phyloP scores from a whole-genome alignment of 2,329 filamentous ascomycete genomes.

The Neospermospora avenae region DNA sequence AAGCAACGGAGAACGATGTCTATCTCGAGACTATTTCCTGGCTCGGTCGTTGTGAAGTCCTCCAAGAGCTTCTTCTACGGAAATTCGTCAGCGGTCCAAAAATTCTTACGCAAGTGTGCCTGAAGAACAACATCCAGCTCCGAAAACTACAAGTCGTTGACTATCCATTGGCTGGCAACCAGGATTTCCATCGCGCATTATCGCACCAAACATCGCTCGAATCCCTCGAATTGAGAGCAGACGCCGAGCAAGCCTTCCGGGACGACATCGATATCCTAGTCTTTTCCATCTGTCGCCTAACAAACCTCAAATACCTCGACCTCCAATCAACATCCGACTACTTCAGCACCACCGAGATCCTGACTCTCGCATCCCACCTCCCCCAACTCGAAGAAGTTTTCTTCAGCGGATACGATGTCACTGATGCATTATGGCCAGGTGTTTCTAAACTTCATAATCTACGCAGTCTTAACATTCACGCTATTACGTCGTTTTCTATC shows the following conservation, averaged over 20 bases:
- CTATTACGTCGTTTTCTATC: conserved; percentile 52
- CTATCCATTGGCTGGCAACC: conserved; percentile 47
- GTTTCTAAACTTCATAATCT: conserved; percentile 48
- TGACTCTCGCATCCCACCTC: conserved; percentile 41
- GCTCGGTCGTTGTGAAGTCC: conserved; percentile 50
- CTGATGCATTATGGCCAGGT: conserved; percentile 45
- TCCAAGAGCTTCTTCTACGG: conserved; percentile 49
- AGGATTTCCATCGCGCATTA: conserved; percentile 51
- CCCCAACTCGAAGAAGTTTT: conserved; percentile 51
- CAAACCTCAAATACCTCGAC: conserved; percentile 50
- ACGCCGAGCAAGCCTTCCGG: conserved; percentile 44
- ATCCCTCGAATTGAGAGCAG: conserved; percentile 43
- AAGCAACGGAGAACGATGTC: conserved; percentile 49
- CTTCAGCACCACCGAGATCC: conserved; percentile 49
- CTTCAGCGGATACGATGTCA: conserved; percentile 52
- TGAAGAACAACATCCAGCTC: conserved; percentile 45
- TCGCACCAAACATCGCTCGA: conserved; percentile 47
- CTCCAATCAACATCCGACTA: conserved; percentile 50
- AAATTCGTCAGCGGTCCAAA: conserved; percentile 49
- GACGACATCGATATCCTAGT: conserved; percentile 48
- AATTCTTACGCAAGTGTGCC: conserved; percentile 49
- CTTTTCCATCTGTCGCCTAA: conserved; percentile 49
- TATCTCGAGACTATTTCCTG: conserved; percentile 51
- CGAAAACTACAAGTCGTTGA: conserved; percentile 46
- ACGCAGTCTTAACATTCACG: conserved; percentile 50